Evolutionary conservation across 2,329 filamentous ascomycete species (phyloP).

Genomic region (Aureobasidium sp.): DNA sequence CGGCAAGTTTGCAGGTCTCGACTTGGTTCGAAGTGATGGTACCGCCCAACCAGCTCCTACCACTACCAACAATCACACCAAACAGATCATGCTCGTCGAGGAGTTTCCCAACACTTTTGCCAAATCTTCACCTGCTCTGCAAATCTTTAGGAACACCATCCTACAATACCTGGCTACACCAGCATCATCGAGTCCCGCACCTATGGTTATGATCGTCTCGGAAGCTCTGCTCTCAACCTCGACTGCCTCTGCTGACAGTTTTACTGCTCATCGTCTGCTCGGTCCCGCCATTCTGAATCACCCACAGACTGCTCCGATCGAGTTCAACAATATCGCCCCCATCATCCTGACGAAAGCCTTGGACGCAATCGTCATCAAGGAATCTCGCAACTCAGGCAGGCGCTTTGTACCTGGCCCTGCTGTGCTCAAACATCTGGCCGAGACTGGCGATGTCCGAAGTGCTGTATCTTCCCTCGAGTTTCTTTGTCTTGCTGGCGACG

Average conservation of each 20-base stretch:
- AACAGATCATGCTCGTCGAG: slow-evolving; percentile 39
- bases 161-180: slow-evolving; percentile 60
- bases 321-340: slow-evolving; percentile 87
- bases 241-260: slow-evolving; percentile 77
- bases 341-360: slow-evolving; percentile 79
- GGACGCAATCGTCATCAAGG: slow-evolving; percentile 72
- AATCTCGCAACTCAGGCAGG: slow-evolving; percentile 68
- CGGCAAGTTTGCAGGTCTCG: slow-evolving; percentile 68
- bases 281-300: slow-evolving; percentile 80
- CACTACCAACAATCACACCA: slow-evolving; percentile 13
- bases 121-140: slow-evolving; percentile 34
- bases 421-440: slow-evolving; percentile 69
- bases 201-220: slow-evolving; percentile 77
- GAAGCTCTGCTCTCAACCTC: slow-evolving; percentile 82
- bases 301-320: slow-evolving; percentile 67
- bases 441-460: slow-evolving; percentile 84
- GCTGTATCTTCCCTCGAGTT: slow-evolving; percentile 92
- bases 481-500: slow-evolving; percentile 72
- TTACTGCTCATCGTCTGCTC: slow-evolving; percentile 82
- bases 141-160: slow-evolving; percentile 60
- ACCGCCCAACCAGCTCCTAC: not conserved
- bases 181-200: slow-evolving; percentile 7
- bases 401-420: slow-evolving; percentile 66
- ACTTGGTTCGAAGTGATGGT: slow-evolving; percentile 29
- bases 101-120: slow-evolving; percentile 44